Conservation (phyloP, 139 green algal species). For the Chlorella sorokiniana region DNA sequence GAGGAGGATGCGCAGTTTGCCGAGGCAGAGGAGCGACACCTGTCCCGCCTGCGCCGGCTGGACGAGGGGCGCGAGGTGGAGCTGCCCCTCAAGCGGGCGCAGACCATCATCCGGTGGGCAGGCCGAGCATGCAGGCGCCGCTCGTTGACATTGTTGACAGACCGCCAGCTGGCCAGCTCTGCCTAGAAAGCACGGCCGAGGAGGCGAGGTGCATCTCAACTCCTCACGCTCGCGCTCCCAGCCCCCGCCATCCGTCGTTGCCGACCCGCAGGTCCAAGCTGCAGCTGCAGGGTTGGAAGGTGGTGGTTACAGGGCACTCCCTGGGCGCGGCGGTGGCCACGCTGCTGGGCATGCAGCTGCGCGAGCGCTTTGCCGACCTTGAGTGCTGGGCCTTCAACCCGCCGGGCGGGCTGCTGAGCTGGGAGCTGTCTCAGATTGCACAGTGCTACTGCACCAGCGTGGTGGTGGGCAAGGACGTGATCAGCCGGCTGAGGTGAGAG, state of each 20-base stretch:
- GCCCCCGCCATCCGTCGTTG: not conserved
- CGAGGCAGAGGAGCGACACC: not conserved
- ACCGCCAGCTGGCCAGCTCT: too few relatives aligned
- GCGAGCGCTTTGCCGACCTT: constrained; percentile 49
- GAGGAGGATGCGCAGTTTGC: not conserved
- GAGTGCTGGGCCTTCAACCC: constrained; percentile 66
- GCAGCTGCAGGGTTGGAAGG: constrained; percentile 51
- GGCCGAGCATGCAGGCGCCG: too few relatives aligned
- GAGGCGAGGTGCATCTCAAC: too few relatives aligned
- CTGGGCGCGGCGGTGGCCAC: constrained; percentile 71
- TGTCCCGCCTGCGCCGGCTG: constrained; percentile 1
- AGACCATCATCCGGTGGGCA: constrained; percentile 24
- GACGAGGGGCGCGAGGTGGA: constrained; percentile 1
- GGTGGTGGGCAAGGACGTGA: constrained; percentile 67
- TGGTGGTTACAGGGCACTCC: constrained; percentile 74
- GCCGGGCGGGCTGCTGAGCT: constrained; percentile 57
- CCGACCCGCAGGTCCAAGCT: constrained; percentile 32
- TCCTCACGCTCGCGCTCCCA: not conserved
- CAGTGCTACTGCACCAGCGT: constrained; percentile 53
- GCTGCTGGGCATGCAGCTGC: constrained; percentile 66
- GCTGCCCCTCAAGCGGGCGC: constrained; percentile 27
- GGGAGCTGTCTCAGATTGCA: constrained; percentile 38
- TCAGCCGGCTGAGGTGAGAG: constrained; percentile 50
- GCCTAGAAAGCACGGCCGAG: too few relatives aligned
- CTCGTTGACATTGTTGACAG: too few relatives aligned